Conservation (phyloP, 2,329 filamentous ascomycete species). For the Aspergillus ruber region DNA sequence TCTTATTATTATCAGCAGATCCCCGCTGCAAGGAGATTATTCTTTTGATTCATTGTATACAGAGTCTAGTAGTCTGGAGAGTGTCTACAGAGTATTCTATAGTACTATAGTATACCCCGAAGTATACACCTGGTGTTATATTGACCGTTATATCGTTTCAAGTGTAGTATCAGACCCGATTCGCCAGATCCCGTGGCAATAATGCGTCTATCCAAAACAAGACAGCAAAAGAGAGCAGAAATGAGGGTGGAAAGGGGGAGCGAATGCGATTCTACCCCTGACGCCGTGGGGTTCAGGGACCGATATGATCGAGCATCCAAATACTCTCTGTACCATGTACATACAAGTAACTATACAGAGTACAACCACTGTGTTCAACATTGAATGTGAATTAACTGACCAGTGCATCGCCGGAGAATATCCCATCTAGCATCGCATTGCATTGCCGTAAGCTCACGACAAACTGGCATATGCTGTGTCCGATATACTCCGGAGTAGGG, state of each 20-base stretch:
- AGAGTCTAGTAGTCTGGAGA: neutral
- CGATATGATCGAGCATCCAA: neutral
- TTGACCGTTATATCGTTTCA: neutral
- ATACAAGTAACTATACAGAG: neutral
- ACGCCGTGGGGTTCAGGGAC: conserved; percentile 2
- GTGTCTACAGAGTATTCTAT: too few species aligned
- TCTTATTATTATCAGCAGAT: neutral
- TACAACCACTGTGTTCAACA: neutral
- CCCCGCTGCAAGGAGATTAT: neutral
- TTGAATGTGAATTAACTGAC: neutral
- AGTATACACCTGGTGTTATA: too few species aligned
- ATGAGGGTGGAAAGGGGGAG: neutral
- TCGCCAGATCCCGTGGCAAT: neutral
- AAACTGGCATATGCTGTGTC: too few species aligned
- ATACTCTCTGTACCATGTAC: neutral
- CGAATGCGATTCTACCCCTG: conserved; percentile 1
- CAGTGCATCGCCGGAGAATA: neutral
- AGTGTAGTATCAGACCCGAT: neutral
- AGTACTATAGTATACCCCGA: too few species aligned
- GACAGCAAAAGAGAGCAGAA: neutral
- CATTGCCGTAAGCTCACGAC: neutral
- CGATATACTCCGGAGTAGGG: neutral
- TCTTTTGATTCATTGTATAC: neutral
- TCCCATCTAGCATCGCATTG: neutral
- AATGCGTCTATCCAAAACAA: neutral